phyloP scores from a whole-genome alignment of 169 alveolate species.

The Babesia gibsoni region DNA sequence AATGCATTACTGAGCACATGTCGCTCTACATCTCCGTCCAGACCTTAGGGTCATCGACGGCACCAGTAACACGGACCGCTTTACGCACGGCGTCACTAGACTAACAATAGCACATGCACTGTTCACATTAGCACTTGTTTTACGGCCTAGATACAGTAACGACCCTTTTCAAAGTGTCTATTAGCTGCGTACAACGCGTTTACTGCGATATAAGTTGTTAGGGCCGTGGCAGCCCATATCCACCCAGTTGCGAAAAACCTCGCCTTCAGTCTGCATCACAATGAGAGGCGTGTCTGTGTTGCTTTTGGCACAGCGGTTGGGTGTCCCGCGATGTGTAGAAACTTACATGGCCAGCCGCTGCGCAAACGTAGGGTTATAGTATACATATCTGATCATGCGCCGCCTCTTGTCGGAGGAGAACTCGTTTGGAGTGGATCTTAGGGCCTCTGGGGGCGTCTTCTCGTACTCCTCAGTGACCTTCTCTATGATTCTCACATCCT shows the following conservation, averaged over 20 bases:
- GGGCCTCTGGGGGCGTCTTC: background rate
- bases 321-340: background rate
- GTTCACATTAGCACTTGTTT: too few species aligned
- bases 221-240: slow-evolving; percentile 39
- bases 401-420: slow-evolving; percentile 6
- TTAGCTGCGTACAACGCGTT: slow-evolving; percentile 2
- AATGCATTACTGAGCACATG: too few species aligned
- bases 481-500: slow-evolving; percentile 2
- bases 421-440: background rate
- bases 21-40: too few species aligned
- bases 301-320: background rate
- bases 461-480: slow-evolving; percentile 40
- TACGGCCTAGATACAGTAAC: slow-evolving; percentile 37
- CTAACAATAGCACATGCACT: too few species aligned
- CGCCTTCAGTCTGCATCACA: slow-evolving; percentile 31
- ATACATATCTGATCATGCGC: slow-evolving; percentile 42
- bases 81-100: too few species aligned
- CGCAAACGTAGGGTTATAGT: slow-evolving; percentile 47
- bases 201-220: slow-evolving; percentile 31
- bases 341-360: slow-evolving; percentile 56
- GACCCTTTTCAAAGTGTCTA: slow-evolving; percentile 33
- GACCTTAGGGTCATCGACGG: too few species aligned
- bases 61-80: too few species aligned
- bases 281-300: background rate
- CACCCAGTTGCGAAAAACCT: slow-evolving; percentile 62